Base-by-base conservation (phyloP, 1,284 basidiomycete genomes). In the Malassezia globosa region DNA sequence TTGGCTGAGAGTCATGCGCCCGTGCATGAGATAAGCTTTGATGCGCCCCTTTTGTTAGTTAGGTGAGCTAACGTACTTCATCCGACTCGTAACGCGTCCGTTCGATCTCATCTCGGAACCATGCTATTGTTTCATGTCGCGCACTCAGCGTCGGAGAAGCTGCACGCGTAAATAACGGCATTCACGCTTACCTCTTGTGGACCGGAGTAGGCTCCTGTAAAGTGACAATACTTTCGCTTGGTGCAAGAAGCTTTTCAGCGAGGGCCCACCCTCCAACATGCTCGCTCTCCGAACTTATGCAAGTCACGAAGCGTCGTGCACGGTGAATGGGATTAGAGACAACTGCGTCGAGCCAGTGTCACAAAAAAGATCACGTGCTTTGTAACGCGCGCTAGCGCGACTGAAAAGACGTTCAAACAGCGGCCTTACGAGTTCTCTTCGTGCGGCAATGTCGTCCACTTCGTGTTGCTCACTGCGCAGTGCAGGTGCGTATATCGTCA, bases 401-500 rank as follows among this genome's bases (percentile, higher is more conserved):
- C 4, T 16, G 11, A 31, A 1, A 24, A 35, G 19, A 10, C 16
- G 25, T 21, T 14, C n/a, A 25, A 34, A n/a, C 23, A 25, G 37
- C n/a, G 24, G 27, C 36, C 26, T 7, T 2, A 3, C 1, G 16
- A 3, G 4, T 37, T 41, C 43, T 51, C 22, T 38, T 52, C 24
- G 50, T 52, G 50, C 50, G 50, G 50, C 50, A 52, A 46, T 40
- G 50, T 31, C 50, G 50, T 34, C 49, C 43, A 42, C 31, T 47
- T 47, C 50, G 50, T 52, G 50, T 52, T 52, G 50, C 50, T 23
- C 50, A 35, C 46, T 37, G 19, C 19, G 24, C 18, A 23, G 16
- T 40, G 31, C 24, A 37, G 18, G 46, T 7, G 24, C 6, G 7
- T 21, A 16, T 35, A 38, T 38, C 22, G 36, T 14, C n/a, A n/a